Base-by-base conservation (phyloP, 331 rosid genomes). In the Acacia pycnantha region DNA sequence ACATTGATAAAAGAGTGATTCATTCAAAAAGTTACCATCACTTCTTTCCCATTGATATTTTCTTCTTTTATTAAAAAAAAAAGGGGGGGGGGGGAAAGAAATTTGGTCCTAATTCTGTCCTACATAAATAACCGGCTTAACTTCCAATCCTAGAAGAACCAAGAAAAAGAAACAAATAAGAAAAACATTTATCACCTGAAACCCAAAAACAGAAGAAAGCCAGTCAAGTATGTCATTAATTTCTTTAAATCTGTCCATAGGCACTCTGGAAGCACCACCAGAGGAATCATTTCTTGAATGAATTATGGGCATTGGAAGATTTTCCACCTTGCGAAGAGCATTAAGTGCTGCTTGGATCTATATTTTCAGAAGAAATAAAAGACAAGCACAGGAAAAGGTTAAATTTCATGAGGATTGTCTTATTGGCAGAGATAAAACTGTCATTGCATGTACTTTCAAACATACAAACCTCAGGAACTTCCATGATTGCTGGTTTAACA, bases 181-280 rank as follows among this genome's bases (percentile, higher is more conserved):
- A 71, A 71, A 33, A 70, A 41, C 37, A 44, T 56, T 61, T 24
- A 40, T 84, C 84, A 93, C 99, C 99, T 95, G 99, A 90, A 95
- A 95, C 70, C 99, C 99, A 44, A 92, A 95, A 51, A 91, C 79
- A 37, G 86, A 85, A 50, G 97, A 84, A 78, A 95, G 90, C 98
- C 98, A 95, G 85, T 93, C 97, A 76, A 93, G 98, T 85, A 93
- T 85, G 78, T 95, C 99, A 77, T 83, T 90, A 82, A 91, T 93
- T 67, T 89, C 81, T 82, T 82, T 85, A 87, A 85, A 83, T 82
- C 93, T 87, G 83, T 90, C 92, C 53, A 72, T 80, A 44, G 86
- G 88, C 65, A 31, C 54, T 37, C 84, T 56, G 41, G 86, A 78
- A 82, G 71, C 88, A 75, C 82, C 93, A 51, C 51, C 74, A 51